Base-by-base conservation (phyloP, 1,284 basidiomycete genomes). In the Meira miltonrushii region DNA sequence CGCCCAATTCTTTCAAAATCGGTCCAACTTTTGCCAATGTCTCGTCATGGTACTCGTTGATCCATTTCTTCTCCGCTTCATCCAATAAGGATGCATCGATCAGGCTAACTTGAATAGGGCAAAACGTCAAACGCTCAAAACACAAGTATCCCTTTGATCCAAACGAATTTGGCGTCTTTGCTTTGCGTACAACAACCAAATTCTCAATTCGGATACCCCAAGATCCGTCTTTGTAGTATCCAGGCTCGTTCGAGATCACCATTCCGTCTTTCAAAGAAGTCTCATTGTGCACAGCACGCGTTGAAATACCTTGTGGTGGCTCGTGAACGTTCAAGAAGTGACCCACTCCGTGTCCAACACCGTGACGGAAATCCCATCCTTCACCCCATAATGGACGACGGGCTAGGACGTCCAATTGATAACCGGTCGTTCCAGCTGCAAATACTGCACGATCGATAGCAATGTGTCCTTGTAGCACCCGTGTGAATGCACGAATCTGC, bases 171-270 rank as follows among this genome's bases (percentile, higher is more conserved):
- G 82, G 85, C 1, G 90, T 92, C 39, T 64, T 61, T 19, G 68
- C 74, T 39, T 59, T 65, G 9, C 58, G 57, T 12, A 70, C 71
- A 50, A 71, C 67, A 49, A 75, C 66, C 8, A 78, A 59, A 76
- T 86, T 92, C 80, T 98, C 94, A 69, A 95, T 92, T 1, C 94
- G 86, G 67, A 97, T 91, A 2, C 94, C 94, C 75, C 88, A 98
- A 60, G 84, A 82, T 5, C 92, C 94, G 70, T 96, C 92, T 78
- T 96, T 95, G 79, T 90, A 98, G 79, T 89, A 97, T 1, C 92
- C 94, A 0, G 94, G 94, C 72, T 98, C 75, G 57, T 75, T 78
- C 51, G 68, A 71, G 21, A 78, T 43, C 11, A 78, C 69, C 71
- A 76, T 78, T 39, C 71, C 72, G 25, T 73, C 67, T 61, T 75